phyloP scores from a whole-genome alignment of 768 basidiomycete species.

The Lactarius psammicola region DNA sequence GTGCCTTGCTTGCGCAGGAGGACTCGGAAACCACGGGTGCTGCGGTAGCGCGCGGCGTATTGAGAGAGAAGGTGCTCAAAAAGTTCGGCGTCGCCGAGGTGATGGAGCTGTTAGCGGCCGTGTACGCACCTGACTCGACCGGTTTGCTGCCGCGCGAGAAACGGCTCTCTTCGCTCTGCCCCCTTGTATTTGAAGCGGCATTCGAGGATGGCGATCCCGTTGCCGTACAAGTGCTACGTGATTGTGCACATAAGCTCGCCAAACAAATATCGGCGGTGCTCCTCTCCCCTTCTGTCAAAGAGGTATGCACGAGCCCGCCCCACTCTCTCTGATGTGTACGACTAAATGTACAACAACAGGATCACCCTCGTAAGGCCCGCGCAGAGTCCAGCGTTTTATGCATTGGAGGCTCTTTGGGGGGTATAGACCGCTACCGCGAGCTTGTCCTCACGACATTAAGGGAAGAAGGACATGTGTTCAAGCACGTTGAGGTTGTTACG shows the following conservation, averaged over 20 bases:
- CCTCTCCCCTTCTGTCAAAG: slow-evolving; percentile 33
- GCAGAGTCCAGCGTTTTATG: slow-evolving; percentile 62
- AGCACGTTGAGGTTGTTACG: slow-evolving; percentile 61
- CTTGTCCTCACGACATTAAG: slow-evolving; percentile 54
- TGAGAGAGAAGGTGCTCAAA: slow-evolving; percentile 50
- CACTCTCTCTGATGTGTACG: background rate
- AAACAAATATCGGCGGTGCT: slow-evolving; percentile 57
- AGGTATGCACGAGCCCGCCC: slow-evolving; percentile 4
- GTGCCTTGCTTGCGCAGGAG: slow-evolving; percentile 58
- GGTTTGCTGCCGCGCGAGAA: slow-evolving; percentile 55
- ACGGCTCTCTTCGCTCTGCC: slow-evolving; percentile 69
- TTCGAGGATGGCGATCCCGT: slow-evolving; percentile 67
- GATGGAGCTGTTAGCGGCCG: slow-evolving; percentile 61
- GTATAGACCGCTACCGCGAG: slow-evolving; percentile 57
- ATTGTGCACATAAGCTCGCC: slow-evolving; percentile 54
- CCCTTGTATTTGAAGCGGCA: slow-evolving; percentile 75
- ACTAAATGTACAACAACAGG: slow-evolving; percentile 2
- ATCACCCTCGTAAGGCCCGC: slow-evolving; percentile 37
- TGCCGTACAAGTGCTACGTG: slow-evolving; percentile 56
- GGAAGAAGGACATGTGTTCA: slow-evolving; percentile 60
- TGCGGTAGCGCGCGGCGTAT: slow-evolving; percentile 27
- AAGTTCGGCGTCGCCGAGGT: slow-evolving; percentile 55
- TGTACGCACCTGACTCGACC: slow-evolving; percentile 62
- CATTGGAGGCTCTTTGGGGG: slow-evolving; percentile 77
- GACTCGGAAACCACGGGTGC: slow-evolving; percentile 45